Base-by-base conservation (phyloP, 495 filamentous ascomycete species). In the Penicillium salamii region DNA sequence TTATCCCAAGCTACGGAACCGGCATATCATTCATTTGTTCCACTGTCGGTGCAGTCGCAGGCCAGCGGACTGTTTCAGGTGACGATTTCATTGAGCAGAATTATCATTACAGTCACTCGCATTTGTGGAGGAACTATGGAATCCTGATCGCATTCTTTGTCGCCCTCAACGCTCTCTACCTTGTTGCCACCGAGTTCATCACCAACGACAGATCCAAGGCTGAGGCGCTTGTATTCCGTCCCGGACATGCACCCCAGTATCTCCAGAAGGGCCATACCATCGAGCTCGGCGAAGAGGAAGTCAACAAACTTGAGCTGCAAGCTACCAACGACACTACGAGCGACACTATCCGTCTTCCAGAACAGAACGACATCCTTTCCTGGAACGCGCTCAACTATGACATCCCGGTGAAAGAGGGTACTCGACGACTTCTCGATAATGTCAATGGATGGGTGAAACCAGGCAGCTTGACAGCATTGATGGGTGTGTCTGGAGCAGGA, bases 381-480 rank as follows among this genome's bases (percentile, higher is more conserved):
- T 91, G 85, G 85, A 81, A 84, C 55, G 70, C 80, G 38, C 71
- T 93, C 12, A 79, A 75, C 55, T 91, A 89, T 46, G 78, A 78
- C 5, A 83, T 88, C 35, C 77, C 77, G 1, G 72, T 78, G 54
- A 71, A 83, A 42, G 77, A 71, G 17, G 78, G 77, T 1, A 71
- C 78, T 28, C 72, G 77, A n/a, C 70, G 72, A 21, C 61, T 88
- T 9, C 67, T 88, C 2, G 67, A 82, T 26, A 67, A 82, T 45
- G 78, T 87, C 11, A 72, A 78, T 34, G 85, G 85, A 14, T 87
- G 76, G 65, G 81, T 87, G 2, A 78, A 78, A 46, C 85, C 85
- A 8, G 84, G 85, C 0, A 82, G 72, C 28, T 62, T 90, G 36
- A 85, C 82, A 2, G 85, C 73, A 21, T 69, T 82, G 55, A 89